Evolutionary conservation across 139 green algal species (phyloP), one percentile per base, ranked within the genome.

Genomic region (Bryopsis sp.): DNA sequence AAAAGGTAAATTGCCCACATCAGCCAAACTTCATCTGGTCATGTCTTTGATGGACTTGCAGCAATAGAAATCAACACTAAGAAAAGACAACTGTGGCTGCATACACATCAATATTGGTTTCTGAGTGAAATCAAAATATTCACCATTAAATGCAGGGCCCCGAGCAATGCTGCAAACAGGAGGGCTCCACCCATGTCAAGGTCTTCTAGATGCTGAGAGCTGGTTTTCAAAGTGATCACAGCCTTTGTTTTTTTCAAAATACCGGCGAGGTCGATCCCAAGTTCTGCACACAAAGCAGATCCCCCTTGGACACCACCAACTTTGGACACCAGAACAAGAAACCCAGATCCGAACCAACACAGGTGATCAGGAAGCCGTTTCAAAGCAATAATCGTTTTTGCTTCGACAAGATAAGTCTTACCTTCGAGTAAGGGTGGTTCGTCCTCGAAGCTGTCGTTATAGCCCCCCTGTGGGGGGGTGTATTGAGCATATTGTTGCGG

Each of bases 121-220:
- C n/a, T n/a, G 43, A 26, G 43, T 50, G 43, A 19, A 19, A 50
- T 19, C 19, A 26, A 50, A 19, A 50, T 11, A 5, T 79, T 58
- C 71, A 97, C 91, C 84, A 97, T 73, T 8, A 97, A 74, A 67
- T 97, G 91, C 8, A 89, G 78, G 0, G 76, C 63, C 2, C 79
- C 89, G 15, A 97, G 74, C 15, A 88, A 15, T 11, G 88, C 64
- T 31, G 89, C 80, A 39, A 95, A 95, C 0, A 97, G 63, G 0
- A 97, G 74, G 0, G 91, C 88, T 0, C 91, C 91, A 2, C 92
- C 94, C 73, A 97, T 81, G 71, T 97, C 91, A 22, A 96, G 68
- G 2, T 89, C 82, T 15, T 94, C 86, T 31, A 92, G 64, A 31
- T 82, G 63, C 11, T 72, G 60, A 0, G 76, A 74, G 32, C 79